Evolutionary conservation across 768 basidiomycete species (phyloP).

Genomic region (Suillus luteus): DNA sequence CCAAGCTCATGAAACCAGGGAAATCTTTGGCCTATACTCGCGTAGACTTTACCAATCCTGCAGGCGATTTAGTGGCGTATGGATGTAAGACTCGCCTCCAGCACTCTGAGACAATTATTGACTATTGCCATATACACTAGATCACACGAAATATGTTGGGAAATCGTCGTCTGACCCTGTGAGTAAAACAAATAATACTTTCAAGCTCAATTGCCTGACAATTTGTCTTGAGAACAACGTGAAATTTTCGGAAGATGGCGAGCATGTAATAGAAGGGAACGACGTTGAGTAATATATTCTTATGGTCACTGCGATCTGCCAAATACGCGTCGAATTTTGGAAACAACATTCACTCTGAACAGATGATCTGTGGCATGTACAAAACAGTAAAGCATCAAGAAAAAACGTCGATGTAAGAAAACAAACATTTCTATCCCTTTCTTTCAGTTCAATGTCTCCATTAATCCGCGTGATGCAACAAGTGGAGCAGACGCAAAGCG

Average conservation of each 20-base stretch:
- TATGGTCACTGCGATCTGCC: not conserved
- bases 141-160: conserved; percentile 85
- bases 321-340: not conserved
- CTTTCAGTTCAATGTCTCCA: not conserved
- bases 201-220: not conserved
- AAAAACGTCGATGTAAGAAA: not conserved
- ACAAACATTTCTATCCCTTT: not conserved
- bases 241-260: conserved; percentile 79
- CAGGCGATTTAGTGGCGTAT: conserved; percentile 76
- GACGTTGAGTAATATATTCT: conserved; percentile 39
- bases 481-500: not conserved
- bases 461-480: not conserved
- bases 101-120: not conserved
- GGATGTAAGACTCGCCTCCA: conserved; percentile 56
- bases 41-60: conserved; percentile 67
- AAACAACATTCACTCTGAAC: not conserved
- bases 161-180: conserved; percentile 55
- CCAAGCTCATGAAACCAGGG: conserved; percentile 43
- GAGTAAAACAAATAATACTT: conserved; percentile 12
- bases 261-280: conserved; percentile 64
- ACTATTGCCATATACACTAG: conserved; percentile 38
- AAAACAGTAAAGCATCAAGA: not conserved
- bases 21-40: conserved; percentile 81
- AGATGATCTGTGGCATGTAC: not conserved
- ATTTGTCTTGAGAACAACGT: conserved; percentile 58